Conservation (phyloP, 208 protist genomes). For the Leishmania amazonensis region DNA sequence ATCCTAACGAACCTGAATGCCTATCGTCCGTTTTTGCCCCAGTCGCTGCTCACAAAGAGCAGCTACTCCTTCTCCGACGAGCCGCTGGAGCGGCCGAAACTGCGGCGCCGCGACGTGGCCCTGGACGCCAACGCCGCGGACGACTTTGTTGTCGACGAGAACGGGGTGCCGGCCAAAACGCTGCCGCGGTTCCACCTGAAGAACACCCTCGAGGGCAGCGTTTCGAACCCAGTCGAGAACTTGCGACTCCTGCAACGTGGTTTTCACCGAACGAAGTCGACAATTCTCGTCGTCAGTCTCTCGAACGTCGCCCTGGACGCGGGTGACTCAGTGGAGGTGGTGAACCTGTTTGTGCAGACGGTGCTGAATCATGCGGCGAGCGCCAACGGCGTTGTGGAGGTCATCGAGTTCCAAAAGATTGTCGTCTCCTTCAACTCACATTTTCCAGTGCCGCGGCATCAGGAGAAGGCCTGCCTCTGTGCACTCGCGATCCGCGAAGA, state of each 20-base stretch:
- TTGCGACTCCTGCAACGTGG: conserved; percentile 27
- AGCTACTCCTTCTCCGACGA: conserved; percentile 25
- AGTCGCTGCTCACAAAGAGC: conserved; percentile 46
- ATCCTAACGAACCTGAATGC: conserved; percentile 55
- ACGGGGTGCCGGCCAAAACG: not conserved
- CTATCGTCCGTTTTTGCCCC: conserved; percentile 62
- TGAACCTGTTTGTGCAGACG: conserved; percentile 51
- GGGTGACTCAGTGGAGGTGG: conserved; percentile 23
- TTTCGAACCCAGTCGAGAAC: conserved; percentile 27
- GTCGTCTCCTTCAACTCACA: conserved; percentile 64
- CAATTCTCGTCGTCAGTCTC: conserved; percentile 44
- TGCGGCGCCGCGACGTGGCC: not conserved
- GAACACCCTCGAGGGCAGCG: conserved; percentile 13
- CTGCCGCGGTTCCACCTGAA: not conserved
- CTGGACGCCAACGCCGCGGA: not conserved
- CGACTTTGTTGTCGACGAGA: not conserved
- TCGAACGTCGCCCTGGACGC: conserved; percentile 23
- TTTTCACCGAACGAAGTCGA: conserved; percentile 52
- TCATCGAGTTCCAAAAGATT: conserved; percentile 46
- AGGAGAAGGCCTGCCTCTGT: conserved; percentile 59
- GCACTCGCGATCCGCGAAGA: conserved; percentile 50
- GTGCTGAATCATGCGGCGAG: conserved; percentile 35
- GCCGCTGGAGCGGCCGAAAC: not conserved
- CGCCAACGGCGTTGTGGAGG: conserved; percentile 54
- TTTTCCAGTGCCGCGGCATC: conserved; percentile 51